Evolutionary conservation across 345 rosid genomes (phyloP).

Genomic region (Corymbia maculata): DNA sequence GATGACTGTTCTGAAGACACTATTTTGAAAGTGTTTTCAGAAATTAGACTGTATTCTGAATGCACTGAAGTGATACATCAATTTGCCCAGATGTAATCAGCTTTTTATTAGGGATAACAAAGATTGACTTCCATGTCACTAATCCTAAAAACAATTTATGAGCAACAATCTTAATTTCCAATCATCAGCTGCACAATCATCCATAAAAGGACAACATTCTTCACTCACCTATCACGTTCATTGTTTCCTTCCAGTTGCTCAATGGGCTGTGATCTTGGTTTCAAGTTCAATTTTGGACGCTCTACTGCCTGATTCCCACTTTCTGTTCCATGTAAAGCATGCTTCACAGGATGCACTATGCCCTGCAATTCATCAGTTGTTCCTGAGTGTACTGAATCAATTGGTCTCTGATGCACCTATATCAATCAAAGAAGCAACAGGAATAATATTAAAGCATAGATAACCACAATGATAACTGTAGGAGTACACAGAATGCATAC

Average conservation of each 20-base stretch:
- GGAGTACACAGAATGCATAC: constrained; percentile 3
- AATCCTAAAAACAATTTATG: not conserved
- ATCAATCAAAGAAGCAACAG: constrained; percentile 7
- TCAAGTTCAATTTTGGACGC: constrained; percentile 53
- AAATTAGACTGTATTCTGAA: not conserved
- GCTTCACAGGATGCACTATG: constrained; percentile 16
- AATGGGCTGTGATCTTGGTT: constrained; percentile 48
- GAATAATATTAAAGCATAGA: not conserved
- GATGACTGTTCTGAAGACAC: not conserved
- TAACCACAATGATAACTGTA: not conserved
- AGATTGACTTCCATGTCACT: not conserved
- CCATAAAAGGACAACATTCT: not conserved
- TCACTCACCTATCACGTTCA: constrained; percentile 51
- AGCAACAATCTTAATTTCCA: not conserved
- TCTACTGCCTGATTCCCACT: constrained; percentile 37
- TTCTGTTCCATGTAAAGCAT: constrained; percentile 32
- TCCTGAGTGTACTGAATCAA: constrained; percentile 16
- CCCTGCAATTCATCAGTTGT: constrained; percentile 14
- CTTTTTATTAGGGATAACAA: not conserved
- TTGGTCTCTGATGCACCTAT: constrained; percentile 14
- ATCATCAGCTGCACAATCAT: not conserved
- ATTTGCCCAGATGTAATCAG: not conserved
- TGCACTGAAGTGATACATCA: not conserved
- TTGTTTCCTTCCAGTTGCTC: constrained; percentile 33
- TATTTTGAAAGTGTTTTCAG: not conserved